Conservation (phyloP, 208 protist species). For the Paratrypanosoma confusum region DNA sequence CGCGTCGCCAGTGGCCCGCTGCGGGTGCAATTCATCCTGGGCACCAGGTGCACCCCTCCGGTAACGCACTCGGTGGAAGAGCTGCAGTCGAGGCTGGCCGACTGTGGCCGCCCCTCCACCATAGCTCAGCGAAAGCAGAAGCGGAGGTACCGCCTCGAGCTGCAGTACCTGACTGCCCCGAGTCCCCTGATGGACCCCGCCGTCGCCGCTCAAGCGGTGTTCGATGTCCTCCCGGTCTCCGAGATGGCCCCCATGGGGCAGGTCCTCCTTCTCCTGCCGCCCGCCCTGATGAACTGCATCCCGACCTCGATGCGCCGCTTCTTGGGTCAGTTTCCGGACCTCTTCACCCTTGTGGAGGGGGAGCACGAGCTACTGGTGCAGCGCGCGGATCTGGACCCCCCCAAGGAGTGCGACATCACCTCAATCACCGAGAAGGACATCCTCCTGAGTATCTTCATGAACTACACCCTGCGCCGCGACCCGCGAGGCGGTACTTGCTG, state of each 20-base stretch:
- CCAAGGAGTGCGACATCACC: constrained; percentile 13
- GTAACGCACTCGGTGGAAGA: constrained; percentile 14
- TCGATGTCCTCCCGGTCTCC: constrained; percentile 53
- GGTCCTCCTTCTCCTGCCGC: constrained; percentile 12
- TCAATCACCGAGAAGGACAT: constrained; percentile 48
- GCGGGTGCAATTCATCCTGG: constrained; percentile 31
- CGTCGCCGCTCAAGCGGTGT: constrained; percentile 55
- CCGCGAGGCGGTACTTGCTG: constrained; percentile 50
- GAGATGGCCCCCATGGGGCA: constrained; percentile 9
- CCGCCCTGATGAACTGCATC: constrained; percentile 9
- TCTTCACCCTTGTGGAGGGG: constrained; percentile 20
- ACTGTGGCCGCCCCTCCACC: constrained; percentile 5
- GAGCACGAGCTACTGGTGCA: constrained; percentile 37
- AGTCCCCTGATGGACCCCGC: constrained; percentile 60
- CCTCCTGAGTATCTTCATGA: constrained; percentile 42
- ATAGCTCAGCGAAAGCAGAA: constrained; percentile 23
- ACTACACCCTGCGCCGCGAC: constrained; percentile 39
- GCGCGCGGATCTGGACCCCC: constrained; percentile 47
- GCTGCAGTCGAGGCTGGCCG: constrained; percentile 16
- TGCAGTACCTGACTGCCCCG: constrained; percentile 44
- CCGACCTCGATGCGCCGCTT: constrained; percentile 7
- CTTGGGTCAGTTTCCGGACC: constrained; percentile 6
- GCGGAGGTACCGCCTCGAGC: constrained; percentile 31
- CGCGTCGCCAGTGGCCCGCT: constrained; percentile 12
- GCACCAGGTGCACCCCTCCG: constrained; percentile 17